Percentiles rank a stretch among this genome's conserved stretches.
Evolutionary conservation across 1,284 basidiomycete genomes (phyloP).

Genomic region (Tylopilus orsonianus): DNA sequence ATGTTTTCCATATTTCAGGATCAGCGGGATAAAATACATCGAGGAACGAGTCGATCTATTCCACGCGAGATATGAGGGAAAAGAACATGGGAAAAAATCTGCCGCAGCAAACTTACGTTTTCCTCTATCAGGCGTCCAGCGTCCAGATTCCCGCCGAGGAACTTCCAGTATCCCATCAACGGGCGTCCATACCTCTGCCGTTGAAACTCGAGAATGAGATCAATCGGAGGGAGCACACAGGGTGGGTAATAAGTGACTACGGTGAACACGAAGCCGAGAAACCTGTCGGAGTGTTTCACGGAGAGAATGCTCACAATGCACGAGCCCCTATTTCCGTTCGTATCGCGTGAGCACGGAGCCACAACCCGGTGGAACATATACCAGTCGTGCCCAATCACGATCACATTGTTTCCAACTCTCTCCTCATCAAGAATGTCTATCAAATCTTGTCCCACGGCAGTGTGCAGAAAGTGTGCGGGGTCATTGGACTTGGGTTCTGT

Average conservation of each 20-base stretch:
- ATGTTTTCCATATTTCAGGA: conserved; percentile 34
- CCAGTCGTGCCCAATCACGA: conserved; percentile 50
- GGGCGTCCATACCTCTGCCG: conserved; percentile 33
- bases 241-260: conserved; percentile 35
- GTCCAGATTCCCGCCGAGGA: conserved; percentile 30
- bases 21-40: conserved; percentile 35
- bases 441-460: conserved; percentile 39
- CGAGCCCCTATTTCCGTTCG: conserved; percentile 31
- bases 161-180: conserved; percentile 42
- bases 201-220: conserved; percentile 24
- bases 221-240: conserved; percentile 27
- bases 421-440: conserved; percentile 46
- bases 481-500: conserved; percentile 45
- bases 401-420: conserved; percentile 28
- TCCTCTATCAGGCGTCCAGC: conserved; percentile 32
- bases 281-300: conserved; percentile 33
- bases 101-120: conserved; percentile 24
- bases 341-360: conserved; percentile 1
- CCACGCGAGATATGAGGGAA: background rate
- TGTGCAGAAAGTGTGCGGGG: conserved; percentile 39
- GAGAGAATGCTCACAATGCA: conserved; percentile 33
- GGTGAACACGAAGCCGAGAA: conserved; percentile 35
- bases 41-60: conserved; percentile 34
- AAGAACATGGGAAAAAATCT: background rate
- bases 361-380: too few relatives aligned